Percentiles rank a stretch among this genome's conserved stretches.
phyloP scores from a whole-genome alignment of 768 basidiomycete species.

The Arthromyces matolae region DNA sequence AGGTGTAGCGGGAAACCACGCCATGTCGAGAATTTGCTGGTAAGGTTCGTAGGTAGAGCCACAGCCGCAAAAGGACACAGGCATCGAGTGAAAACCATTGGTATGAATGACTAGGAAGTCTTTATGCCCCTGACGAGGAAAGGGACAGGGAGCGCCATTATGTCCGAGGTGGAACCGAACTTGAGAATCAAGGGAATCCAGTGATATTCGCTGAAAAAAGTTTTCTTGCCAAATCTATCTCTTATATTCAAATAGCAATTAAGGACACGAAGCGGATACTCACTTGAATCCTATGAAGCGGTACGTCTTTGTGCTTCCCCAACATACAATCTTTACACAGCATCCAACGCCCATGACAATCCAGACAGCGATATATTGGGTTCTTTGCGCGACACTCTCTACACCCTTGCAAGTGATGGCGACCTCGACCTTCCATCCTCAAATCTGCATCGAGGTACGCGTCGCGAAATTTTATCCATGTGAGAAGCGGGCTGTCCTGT shows the following conservation, averaged over 20 bases:
- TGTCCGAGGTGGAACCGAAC: slow-evolving; percentile 9
- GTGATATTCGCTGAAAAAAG: neutral
- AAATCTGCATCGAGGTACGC: too few relatives aligned
- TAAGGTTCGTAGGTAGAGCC: neutral
- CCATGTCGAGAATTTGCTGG: slow-evolving; percentile 9
- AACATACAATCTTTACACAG: neutral
- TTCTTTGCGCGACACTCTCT: too few relatives aligned
- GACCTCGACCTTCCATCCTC: too few relatives aligned
- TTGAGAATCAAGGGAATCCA: neutral
- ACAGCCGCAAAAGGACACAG: slow-evolving; percentile 7
- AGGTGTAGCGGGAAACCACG: slow-evolving; percentile 7
- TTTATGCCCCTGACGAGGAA: neutral
- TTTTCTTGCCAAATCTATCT: neutral
- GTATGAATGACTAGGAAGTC: slow-evolving; percentile 4
- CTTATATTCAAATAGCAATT: neutral
- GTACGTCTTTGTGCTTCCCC: neutral
- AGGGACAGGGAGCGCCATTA: neutral
- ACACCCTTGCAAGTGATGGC: too few relatives aligned
- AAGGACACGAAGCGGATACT: neutral
- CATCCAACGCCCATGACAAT: too few relatives aligned
- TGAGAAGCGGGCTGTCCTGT: too few relatives aligned
- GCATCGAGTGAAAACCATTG: slow-evolving; percentile 10
- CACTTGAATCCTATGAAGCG: neutral
- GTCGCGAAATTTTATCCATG: too few relatives aligned
- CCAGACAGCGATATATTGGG: too few relatives aligned